phyloP scores from a whole-genome alignment of 2,329 filamentous ascomycete species.

The Cercospora citrullina region DNA sequence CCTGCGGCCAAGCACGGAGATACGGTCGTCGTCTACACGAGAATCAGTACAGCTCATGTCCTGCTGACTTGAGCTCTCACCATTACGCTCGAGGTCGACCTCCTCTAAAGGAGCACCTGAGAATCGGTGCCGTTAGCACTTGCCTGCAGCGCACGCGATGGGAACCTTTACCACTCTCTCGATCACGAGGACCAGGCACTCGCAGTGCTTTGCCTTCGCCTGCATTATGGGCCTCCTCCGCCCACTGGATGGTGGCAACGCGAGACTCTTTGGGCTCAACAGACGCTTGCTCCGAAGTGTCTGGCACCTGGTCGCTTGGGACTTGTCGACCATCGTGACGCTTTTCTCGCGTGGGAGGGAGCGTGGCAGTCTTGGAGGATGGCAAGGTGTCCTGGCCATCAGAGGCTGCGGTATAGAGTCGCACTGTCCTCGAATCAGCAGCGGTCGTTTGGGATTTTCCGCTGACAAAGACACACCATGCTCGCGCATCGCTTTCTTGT shows the following conservation, averaged over 20 bases:
- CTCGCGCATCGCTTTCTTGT: constrained; percentile 45
- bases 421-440: not conserved
- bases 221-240: not conserved
- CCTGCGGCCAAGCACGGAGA: not conserved
- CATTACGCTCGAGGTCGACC: not conserved
- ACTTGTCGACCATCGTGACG: not conserved
- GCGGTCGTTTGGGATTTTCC: not conserved
- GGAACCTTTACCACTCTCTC: not conserved
- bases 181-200: not conserved
- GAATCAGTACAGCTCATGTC: not conserved
- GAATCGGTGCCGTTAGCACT: not conserved
- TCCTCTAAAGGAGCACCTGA: not conserved
- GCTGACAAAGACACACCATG: not conserved
- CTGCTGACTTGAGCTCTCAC: not conserved
- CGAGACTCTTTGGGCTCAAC: not conserved
- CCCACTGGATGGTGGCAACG: not conserved
- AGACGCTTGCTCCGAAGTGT: not conserved
- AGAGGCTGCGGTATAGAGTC: not conserved
- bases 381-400: not conserved
- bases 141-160: not conserved
- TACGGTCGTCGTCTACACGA: not conserved
- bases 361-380: not conserved
- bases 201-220: not conserved
- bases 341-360: not conserved
- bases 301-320: not conserved